phyloP scores from a whole-genome alignment of 495 filamentous ascomycete species.

The Trichoderma reesei region DNA sequence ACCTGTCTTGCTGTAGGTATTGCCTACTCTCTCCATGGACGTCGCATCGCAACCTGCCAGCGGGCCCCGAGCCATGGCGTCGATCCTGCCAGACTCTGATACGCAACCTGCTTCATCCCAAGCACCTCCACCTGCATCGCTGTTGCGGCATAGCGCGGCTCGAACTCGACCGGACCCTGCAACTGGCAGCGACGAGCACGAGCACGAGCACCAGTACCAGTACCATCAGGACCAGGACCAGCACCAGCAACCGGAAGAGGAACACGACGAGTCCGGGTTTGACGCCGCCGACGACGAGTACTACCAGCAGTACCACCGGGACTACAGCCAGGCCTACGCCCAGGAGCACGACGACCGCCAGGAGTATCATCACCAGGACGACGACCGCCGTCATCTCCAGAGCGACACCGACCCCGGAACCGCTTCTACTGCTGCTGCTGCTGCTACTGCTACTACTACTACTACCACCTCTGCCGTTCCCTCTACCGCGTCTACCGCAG shows the following conservation, averaged over 20 bases:
- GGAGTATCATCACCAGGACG: background rate
- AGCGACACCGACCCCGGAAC: background rate
- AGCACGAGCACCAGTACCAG: background rate
- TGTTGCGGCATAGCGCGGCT: background rate
- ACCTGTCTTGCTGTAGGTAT: too few relatives aligned
- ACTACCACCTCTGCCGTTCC: too few relatives aligned
- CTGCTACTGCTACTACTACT: too few relatives aligned
- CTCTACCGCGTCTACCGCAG: too few relatives aligned
- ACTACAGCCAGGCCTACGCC: background rate
- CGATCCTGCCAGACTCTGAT: slow-evolving; percentile 7
- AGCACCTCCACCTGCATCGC: background rate
- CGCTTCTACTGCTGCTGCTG: too few relatives aligned
- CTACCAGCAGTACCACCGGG: background rate
- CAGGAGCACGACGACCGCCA: background rate
- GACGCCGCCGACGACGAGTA: background rate
- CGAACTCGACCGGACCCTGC: background rate
- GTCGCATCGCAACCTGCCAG: slow-evolving; percentile 7
- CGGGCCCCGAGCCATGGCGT: slow-evolving; percentile 5
- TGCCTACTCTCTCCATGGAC: too few relatives aligned
- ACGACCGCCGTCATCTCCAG: background rate
- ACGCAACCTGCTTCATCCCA: slow-evolving; percentile 11
- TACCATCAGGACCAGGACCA: background rate
- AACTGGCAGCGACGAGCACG: background rate
- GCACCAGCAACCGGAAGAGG: too few relatives aligned
- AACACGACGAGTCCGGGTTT: background rate